Base-by-base conservation (phyloP, 2,329 filamentous ascomycete species). In the Xylariales sp. region DNA sequence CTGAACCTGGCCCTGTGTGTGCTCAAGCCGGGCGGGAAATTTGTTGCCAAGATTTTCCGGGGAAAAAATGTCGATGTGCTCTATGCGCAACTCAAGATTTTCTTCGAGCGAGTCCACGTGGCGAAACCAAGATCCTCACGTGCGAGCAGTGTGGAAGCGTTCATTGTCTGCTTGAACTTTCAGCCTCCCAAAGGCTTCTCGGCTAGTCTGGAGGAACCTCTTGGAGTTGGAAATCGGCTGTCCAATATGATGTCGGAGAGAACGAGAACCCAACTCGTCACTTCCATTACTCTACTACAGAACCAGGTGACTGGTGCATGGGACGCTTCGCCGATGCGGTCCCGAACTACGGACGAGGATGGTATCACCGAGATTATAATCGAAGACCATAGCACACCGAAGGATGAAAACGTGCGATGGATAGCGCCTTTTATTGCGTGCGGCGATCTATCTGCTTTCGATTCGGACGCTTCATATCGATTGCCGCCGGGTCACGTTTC, bases 401-500 rank as follows among this genome's bases (percentile, higher is more conserved):
- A 48, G 49, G 58, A 58, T 44, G 51, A 64, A 38, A 72, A 80
- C 45, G 63, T 71, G 21, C 71, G 84, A 38, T 97, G 91, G 89
- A 91, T 97, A 52, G 89, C 90, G 3, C 89, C 91, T 0, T 98
- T 98, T 60, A 78, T 98, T 55, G 90, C 93, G n/a, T 98, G 93
- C 61, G 93, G 93, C 33, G 93, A 98, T 64, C 73, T 98, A 40
- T 94, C 89, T 18, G 83, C 88, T 9, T 98, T 90, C 68, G 93
- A 98, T 68, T 89, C 91, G 1, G 93, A 98, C 70, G 91, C 93
- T 4, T 93, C 90, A 4, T 96, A 97, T 64, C 79, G 86, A 51
- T 71, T 98, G 14, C 90, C 93, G 1, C 85, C 90, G 46, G 86
- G 89, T 50, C 80, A 94, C 57, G 78, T 94, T 39, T 90, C 85